phyloP scores from a whole-genome alignment of 2,329 filamentous ascomycete species.

The Nothophaeocryptopus gaeumannii region DNA sequence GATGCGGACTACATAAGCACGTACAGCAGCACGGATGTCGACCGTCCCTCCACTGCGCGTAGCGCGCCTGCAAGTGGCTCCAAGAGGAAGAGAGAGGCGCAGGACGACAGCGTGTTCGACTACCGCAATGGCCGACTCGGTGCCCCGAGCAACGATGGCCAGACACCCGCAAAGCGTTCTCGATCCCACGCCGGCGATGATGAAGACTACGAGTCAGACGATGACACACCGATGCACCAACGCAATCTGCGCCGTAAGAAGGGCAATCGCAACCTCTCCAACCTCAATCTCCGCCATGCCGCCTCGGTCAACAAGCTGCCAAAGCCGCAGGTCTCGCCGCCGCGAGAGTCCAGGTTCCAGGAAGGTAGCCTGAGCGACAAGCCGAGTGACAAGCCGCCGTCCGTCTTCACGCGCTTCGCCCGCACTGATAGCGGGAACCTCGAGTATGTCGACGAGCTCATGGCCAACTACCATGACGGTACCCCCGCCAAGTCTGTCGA shows the following conservation, averaged over 20 bases:
- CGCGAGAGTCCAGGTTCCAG: slow-evolving; percentile 62
- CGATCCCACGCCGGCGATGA: slow-evolving; percentile 20
- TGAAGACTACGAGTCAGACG: slow-evolving; percentile 23
- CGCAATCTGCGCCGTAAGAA: slow-evolving; percentile 35
- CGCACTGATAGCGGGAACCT: slow-evolving; percentile 32
- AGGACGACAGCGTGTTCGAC: slow-evolving; percentile 23
- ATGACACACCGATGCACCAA: slow-evolving; percentile 25
- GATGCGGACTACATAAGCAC: slow-evolving; percentile 22
- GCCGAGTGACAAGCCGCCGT: slow-evolving; percentile 66
- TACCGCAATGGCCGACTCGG: slow-evolving; percentile 20
- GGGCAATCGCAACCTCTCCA: slow-evolving; percentile 34
- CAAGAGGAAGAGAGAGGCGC: slow-evolving; percentile 31
- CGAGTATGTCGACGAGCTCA: slow-evolving; percentile 37
- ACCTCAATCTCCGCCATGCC: slow-evolving; percentile 35
- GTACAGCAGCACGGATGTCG: slow-evolving; percentile 20
- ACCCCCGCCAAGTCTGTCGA: slow-evolving; percentile 20
- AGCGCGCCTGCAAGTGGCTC: slow-evolving; percentile 27
- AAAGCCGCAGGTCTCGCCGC: slow-evolving; percentile 15
- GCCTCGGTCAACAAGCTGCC: slow-evolving; percentile 25
- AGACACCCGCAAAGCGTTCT: slow-evolving; percentile 32
- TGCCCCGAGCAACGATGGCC: slow-evolving; percentile 20
- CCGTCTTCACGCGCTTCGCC: slow-evolving; percentile 57
- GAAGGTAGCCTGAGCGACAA: slow-evolving; percentile 89
- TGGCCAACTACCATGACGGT: slow-evolving; percentile 38
- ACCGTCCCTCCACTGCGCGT: slow-evolving; percentile 13